These are phyloP conservation scores for Williopsis jadinii DNA, from an alignment of 1,139 yeast genomes.

Conservation along the genomic window DNA sequence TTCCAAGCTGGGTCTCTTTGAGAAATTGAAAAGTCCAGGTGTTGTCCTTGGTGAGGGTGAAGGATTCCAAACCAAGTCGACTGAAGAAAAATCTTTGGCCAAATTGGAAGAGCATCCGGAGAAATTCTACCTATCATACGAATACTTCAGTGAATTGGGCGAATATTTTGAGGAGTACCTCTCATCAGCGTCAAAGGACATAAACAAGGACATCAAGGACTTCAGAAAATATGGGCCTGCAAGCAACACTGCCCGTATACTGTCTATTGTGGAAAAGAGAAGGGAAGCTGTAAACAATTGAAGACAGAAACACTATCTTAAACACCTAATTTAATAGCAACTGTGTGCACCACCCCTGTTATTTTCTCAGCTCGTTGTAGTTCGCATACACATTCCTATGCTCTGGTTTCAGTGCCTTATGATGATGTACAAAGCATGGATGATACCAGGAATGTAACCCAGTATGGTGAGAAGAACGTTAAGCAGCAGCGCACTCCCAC, in stretches of 20 bases:
- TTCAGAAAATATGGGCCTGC: slow-evolving; percentile 59
- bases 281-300: too few species aligned
- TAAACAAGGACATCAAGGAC: slow-evolving; percentile 29
- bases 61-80: slow-evolving; percentile 66
- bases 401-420: slow-evolving; percentile 15
- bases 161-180: slow-evolving; percentile 33
- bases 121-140: slow-evolving; percentile 45
- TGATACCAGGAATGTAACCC: slow-evolving; percentile 65
- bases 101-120: slow-evolving; percentile 25
- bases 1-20: slow-evolving; percentile 64
- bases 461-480: slow-evolving; percentile 42
- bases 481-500: slow-evolving; percentile 47
- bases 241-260: slow-evolving; percentile 38
- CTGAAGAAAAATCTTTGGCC: slow-evolving; percentile 25
- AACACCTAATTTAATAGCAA: too few species aligned
- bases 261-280: slow-evolving; percentile 24
- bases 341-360: too few species aligned
- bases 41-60: slow-evolving; percentile 64
- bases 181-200: slow-evolving; percentile 24
- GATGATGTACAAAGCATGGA: slow-evolving; percentile 58
- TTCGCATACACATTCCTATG: too few species aligned
- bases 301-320: too few species aligned
- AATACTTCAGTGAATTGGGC: slow-evolving; percentile 46
- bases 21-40: slow-evolving; percentile 54
- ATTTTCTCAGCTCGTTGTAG: too few species aligned